A percentile compares a stretch with the other conserved stretches of the same genome.
These are phyloP conservation scores for Phytophthora rubi DNA, from an alignment of 352 stramenopile genomes.

Conservation along the genomic window DNA sequence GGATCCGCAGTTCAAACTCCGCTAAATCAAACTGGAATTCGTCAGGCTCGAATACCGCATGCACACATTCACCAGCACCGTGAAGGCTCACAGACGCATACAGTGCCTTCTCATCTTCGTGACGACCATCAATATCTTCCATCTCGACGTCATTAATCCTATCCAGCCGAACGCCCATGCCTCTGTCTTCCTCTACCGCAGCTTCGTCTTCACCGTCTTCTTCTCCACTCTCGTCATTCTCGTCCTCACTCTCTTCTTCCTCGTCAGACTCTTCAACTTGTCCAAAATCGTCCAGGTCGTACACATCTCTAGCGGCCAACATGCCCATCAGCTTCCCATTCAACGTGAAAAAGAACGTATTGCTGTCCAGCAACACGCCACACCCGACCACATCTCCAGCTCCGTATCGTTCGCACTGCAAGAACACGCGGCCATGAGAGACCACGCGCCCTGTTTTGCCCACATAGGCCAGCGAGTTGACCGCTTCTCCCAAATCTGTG, in stretches of 20 bases:
- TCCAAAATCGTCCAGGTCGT: slow-evolving; percentile 52
- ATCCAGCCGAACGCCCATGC: not conserved
- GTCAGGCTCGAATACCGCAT: slow-evolving; percentile 25
- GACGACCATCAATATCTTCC: slow-evolving; percentile 26
- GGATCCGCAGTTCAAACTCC: slow-evolving; percentile 52
- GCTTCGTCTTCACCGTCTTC: slow-evolving; percentile 23
- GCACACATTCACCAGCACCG: slow-evolving; percentile 50
- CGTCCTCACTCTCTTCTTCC: slow-evolving; percentile 25
- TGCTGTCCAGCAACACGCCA: slow-evolving; percentile 60
- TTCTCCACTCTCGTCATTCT: slow-evolving; percentile 19
- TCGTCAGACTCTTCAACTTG: slow-evolving; percentile 19
- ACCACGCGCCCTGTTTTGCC: slow-evolving; percentile 62
- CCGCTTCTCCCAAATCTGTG: slow-evolving; percentile 47
- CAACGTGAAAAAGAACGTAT: slow-evolving; percentile 79
- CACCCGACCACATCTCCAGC: slow-evolving; percentile 65
- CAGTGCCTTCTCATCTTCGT: slow-evolving; percentile 36
- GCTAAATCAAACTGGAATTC: slow-evolving; percentile 58
- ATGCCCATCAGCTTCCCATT: slow-evolving; percentile 62
- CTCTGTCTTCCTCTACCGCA: not conserved
- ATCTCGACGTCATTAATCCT: slow-evolving; percentile 28
- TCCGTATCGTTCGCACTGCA: slow-evolving; percentile 61
- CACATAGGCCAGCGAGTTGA: slow-evolving; percentile 57
- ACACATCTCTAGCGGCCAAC: slow-evolving; percentile 53
- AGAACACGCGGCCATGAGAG: slow-evolving; percentile 50
- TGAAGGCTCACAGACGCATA: slow-evolving; percentile 60